Evolutionary conservation across 1,284 basidiomycete genomes (phyloP).

Genomic region (Austroboletus novae-zelandiae): DNA sequence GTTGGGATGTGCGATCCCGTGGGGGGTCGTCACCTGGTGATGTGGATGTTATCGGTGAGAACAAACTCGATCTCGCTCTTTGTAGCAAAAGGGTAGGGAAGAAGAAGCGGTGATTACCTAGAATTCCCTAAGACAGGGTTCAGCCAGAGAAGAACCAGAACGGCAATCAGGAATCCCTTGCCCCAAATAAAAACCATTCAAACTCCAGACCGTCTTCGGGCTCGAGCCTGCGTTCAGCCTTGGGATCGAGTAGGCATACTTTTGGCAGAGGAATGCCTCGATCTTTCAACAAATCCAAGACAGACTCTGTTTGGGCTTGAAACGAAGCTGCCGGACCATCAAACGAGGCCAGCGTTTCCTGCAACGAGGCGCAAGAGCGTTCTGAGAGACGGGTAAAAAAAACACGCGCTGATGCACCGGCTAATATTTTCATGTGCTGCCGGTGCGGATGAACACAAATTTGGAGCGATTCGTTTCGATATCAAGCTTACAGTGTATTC

Average conservation of each 20-base stretch:
- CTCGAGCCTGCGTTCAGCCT: slow-evolving; percentile 41
- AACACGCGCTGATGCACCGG: slow-evolving; percentile 52
- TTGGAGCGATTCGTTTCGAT: too few relatives aligned
- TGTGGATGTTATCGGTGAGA: background rate
- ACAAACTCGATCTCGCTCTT: background rate
- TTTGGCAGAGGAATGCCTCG: slow-evolving; percentile 47
- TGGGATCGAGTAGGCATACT: slow-evolving; percentile 66
- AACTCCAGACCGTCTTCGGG: slow-evolving; percentile 42
- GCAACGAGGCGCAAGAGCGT: too few relatives aligned
- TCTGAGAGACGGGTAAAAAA: slow-evolving; percentile 62
- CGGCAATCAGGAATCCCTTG: slow-evolving; percentile 18
- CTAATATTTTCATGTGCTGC: slow-evolving; percentile 85
- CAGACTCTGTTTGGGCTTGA: slow-evolving; percentile 50
- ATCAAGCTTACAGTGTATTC: slow-evolving; percentile 58
- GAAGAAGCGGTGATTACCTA: background rate
- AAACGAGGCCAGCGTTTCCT: slow-evolving; percentile 4
- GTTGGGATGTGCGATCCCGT: slow-evolving; percentile 82
- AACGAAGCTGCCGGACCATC: slow-evolving; percentile 31
- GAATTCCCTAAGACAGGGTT: slow-evolving; percentile 47
- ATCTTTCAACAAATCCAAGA: slow-evolving; percentile 40
- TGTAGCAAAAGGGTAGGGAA: background rate
- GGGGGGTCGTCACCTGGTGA: slow-evolving; percentile 67
- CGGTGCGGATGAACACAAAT: background rate
- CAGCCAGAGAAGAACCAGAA: background rate
- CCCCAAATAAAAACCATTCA: slow-evolving; percentile 68